phyloP scores from a whole-genome alignment of 2,329 filamentous ascomycete genomes.

The Fusarium sp. region DNA sequence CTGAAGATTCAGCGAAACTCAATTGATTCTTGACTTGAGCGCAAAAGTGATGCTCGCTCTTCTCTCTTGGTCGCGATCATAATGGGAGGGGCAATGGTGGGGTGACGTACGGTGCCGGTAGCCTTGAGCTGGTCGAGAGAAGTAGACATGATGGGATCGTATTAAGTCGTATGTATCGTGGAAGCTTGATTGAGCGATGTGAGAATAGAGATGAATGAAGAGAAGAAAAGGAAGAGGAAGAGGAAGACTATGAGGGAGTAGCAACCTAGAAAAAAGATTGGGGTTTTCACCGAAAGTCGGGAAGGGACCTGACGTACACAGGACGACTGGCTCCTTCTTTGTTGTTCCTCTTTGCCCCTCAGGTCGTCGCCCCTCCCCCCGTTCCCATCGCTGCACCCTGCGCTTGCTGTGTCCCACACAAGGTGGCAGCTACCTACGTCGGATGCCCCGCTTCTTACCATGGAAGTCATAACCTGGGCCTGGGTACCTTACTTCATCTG shows the following conservation, averaged over 20 bases:
- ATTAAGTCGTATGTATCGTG: constrained; percentile 25
- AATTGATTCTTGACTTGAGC: constrained; percentile 4
- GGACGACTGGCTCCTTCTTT: constrained; percentile 35
- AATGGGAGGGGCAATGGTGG: constrained; percentile 50
- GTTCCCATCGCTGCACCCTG: constrained; percentile 19
- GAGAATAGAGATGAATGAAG: constrained; percentile 26
- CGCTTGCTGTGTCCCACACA: constrained; percentile 3
- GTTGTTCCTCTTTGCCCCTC: constrained; percentile 36
- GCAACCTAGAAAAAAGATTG: constrained; percentile 35
- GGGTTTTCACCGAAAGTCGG: constrained; percentile 39
- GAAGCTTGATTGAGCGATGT: constrained; percentile 25
- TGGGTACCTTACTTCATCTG: constrained; percentile 35
- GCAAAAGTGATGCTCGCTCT: constrained; percentile 9
- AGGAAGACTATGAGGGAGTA: constrained; percentile 18
- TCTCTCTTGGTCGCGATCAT: constrained; percentile 26
- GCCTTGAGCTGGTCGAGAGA: constrained; percentile 98
- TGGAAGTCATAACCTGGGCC: constrained; percentile 29
- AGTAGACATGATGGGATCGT: constrained; percentile 73
- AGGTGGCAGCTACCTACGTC: constrained; percentile 20
- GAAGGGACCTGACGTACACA: constrained; percentile 43
- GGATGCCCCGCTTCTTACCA: constrained; percentile 20
- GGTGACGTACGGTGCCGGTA: constrained; percentile 86
- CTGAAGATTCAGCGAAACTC: neutral
- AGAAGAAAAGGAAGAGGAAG: neutral
- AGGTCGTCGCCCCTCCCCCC: constrained; percentile 38